Conservation (phyloP, 2,329 filamentous ascomycete species). For the Diaporthe sp. region DNA sequence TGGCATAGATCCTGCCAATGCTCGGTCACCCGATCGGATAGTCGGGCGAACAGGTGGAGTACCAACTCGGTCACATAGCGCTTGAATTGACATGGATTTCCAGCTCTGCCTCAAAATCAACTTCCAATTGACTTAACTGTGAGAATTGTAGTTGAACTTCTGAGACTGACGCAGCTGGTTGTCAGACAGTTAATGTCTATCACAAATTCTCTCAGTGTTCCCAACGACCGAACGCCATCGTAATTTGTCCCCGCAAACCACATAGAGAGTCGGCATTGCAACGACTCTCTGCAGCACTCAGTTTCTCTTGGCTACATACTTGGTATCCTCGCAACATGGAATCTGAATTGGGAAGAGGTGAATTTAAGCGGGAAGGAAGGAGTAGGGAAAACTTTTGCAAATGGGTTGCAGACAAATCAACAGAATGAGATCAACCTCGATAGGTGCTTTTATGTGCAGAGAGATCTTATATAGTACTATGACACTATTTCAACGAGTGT, state of each 20-base stretch:
- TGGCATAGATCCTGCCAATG: not conserved
- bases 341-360: not conserved
- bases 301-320: not conserved
- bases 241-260: not conserved
- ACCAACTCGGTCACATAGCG: not conserved
- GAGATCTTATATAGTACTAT: not conserved
- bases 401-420: not conserved
- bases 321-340: not conserved
- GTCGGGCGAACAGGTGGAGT: conserved; percentile 13
- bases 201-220: not conserved
- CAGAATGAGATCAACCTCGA: not conserved
- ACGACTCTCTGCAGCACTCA: not conserved
- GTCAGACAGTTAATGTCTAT: not conserved
- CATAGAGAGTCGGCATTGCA: not conserved
- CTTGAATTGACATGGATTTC: not conserved
- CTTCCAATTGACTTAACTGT: not conserved
- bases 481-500: too few relatives aligned
- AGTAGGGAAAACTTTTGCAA: not conserved
- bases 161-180: not conserved
- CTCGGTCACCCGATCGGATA: not conserved
- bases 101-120: not conserved
- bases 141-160: not conserved
- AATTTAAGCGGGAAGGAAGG: not conserved
- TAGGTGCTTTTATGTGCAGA: not conserved
- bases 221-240: not conserved